Evolutionary conservation across 768 basidiomycete species (phyloP), one percentile per base, ranked within the genome.

Genomic region (Kwoniella dendrophila): DNA sequence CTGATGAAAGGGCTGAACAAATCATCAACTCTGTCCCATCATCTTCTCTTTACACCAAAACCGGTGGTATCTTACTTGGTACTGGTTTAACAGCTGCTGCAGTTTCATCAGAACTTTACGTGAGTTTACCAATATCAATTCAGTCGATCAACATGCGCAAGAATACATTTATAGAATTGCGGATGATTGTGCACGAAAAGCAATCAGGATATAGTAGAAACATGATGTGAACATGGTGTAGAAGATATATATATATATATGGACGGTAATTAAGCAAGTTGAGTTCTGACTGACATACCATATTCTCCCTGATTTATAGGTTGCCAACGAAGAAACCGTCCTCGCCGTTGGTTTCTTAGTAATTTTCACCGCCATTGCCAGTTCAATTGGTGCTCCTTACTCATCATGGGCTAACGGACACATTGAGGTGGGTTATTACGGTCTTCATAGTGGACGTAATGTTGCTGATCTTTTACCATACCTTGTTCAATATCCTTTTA

Each of bases 21-120:
- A 85, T 98, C 72, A 88, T 99, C 73, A 87, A 95, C 81, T 88
- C 86, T 86, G 59, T 93, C 86, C 71, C 92, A 86, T 78, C 79
- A 26, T 88, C 86, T 77, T 80, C 79, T 20, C 84, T 96, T 80
- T 84, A 94, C 83, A 92, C 92, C 78, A 99, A 99, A 83, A 94
- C 93, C 45, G 92, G 93, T 65, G 86, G 90, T 54, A 89, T 92
- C 73, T 83, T 97, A 74, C 86, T 97, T 56, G 92, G 92, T 75
- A 90, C 91, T 16, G 92, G 90, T 73, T 83, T 90, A 63, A 82
- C 88, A 58, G 95, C 94, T 16, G 85, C 92, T 5, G 94, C 93
- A 76, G 93, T 98, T 81, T 95, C 92, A 14, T 90, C 92, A 78
- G 94, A 99, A 81, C 86, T 98, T 52, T 97, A 97, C 76, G 95